These are phyloP conservation scores for Myrica gale DNA, from an alignment of 306 rosid genomes.

Conservation along the genomic window DNA sequence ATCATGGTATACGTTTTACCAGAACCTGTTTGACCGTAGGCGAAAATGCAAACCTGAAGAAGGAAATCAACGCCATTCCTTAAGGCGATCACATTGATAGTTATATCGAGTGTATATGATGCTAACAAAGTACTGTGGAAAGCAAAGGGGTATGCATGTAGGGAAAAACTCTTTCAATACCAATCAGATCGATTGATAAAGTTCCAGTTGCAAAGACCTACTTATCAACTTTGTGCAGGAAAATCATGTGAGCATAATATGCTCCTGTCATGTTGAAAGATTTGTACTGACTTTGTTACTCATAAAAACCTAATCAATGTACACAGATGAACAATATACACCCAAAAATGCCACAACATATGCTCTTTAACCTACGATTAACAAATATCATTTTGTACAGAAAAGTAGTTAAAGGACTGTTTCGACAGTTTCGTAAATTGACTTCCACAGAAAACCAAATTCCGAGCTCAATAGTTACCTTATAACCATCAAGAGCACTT, in stretches of 20 bases:
- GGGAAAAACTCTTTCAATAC: not conserved
- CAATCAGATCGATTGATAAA: not conserved
- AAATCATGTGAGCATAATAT: not conserved
- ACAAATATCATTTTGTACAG: not conserved
- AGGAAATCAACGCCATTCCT: conserved; percentile 29
- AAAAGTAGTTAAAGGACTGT: not conserved
- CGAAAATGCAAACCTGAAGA: conserved; percentile 91
- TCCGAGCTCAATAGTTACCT: conserved; percentile 51
- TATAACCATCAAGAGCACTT: conserved; percentile 98
- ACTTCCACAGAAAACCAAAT: conserved; percentile 2
- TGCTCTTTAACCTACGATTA: not conserved
- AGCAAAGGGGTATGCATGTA: conserved; percentile 8
- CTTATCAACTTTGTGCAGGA: not conserved
- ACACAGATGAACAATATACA: not conserved
- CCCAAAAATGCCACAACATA: not conserved
- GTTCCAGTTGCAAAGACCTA: not conserved
- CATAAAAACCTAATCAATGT: not conserved
- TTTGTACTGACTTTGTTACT: not conserved
- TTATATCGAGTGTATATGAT: conserved; percentile 6
- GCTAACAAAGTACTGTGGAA: not conserved
- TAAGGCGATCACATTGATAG: conserved; percentile 8
- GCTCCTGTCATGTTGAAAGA: not conserved
- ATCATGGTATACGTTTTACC: conserved; percentile 99
- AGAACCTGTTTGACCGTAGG: conserved; percentile 97
- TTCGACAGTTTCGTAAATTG: not conserved